phyloP scores from a whole-genome alignment of 371 early-diverging fungal species.

The Mucor indicus region DNA sequence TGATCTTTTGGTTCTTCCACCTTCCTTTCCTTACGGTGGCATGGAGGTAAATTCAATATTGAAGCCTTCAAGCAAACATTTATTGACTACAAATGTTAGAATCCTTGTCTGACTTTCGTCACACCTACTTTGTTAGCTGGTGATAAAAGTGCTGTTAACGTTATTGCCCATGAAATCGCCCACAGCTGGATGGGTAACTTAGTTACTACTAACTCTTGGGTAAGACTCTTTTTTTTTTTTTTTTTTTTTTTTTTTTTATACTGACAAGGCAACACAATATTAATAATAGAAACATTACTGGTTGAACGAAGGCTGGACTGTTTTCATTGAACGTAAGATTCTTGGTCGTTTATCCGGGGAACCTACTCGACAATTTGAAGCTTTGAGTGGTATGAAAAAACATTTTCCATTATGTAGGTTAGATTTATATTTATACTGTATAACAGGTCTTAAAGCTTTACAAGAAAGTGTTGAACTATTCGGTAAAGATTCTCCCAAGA shows the following conservation, averaged over 20 bases:
- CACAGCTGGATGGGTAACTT: conserved; percentile 98
- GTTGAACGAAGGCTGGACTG: conserved; percentile 96
- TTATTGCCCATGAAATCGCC: conserved; percentile 94
- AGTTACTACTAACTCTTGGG: conserved; percentile 90
- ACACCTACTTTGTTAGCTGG: conserved; percentile 85
- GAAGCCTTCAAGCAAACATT: neutral
- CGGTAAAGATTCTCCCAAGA: conserved; percentile 72
- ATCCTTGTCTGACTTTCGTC: conserved; percentile 91
- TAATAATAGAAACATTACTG: conserved; percentile 66
- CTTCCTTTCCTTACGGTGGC: conserved; percentile 91
- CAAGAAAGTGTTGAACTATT: conserved; percentile 77
- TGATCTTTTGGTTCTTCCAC: conserved; percentile 83
- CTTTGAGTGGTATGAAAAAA: conserved; percentile 65
- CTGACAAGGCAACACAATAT: neutral
- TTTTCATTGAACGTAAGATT: conserved; percentile 94
- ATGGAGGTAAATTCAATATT: conserved; percentile 72
- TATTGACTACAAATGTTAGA: conserved; percentile 30
- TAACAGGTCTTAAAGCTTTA: conserved; percentile 66
- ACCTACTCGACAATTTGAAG: conserved; percentile 76
- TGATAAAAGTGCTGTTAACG: conserved; percentile 92
- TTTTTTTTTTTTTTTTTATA: neutral
- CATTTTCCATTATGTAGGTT: too few relatives aligned
- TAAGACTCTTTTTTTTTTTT: conserved; percentile 16
- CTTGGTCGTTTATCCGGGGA: conserved; percentile 80
- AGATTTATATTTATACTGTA: neutral